Conservation (phyloP, 768 basidiomycete genomes). For the Tephrocybe sp. region DNA sequence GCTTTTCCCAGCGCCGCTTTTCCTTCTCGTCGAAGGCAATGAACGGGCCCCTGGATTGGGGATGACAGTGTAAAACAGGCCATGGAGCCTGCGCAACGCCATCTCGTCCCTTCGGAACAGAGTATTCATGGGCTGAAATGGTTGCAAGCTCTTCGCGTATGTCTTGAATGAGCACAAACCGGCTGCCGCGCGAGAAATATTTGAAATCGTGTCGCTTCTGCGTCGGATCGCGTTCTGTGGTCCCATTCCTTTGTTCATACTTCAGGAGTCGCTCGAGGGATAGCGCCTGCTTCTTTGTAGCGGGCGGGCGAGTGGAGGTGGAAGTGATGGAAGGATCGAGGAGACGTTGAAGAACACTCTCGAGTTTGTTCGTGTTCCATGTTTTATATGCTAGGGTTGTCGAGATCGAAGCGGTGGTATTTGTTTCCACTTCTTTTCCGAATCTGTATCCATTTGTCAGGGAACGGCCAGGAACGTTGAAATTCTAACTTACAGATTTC, state of each 20-base stretch:
- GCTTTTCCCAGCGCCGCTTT: slow-evolving; percentile 61
- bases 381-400: slow-evolving; percentile 76
- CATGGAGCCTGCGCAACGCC: slow-evolving; percentile 57
- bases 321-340: slow-evolving; percentile 32
- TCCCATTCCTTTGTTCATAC: slow-evolving; percentile 83
- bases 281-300: slow-evolving; percentile 34
- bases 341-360: slow-evolving; percentile 71
- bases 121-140: slow-evolving; percentile 81
- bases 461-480: neutral
- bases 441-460: slow-evolving; percentile 3
- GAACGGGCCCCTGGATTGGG: slow-evolving; percentile 70
- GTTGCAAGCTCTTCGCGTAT: slow-evolving; percentile 80
- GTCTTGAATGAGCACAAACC: slow-evolving; percentile 92
- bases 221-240: slow-evolving; percentile 87
- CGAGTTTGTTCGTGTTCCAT: slow-evolving; percentile 74
- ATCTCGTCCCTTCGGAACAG: slow-evolving; percentile 48
- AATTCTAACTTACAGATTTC: slow-evolving; percentile 45
- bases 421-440: slow-evolving; percentile 11
- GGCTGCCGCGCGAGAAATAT: slow-evolving; percentile 76
- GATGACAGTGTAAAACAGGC: slow-evolving; percentile 83
- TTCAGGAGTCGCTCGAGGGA: slow-evolving; percentile 64
- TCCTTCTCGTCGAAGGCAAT: slow-evolving; percentile 74
- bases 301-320: slow-evolving; percentile 28
- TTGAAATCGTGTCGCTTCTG: slow-evolving; percentile 84
- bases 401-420: slow-evolving; percentile 62